phyloP scores from a whole-genome alignment of 2,329 filamentous ascomycete species.

The Stagonosporopsis chrysanthemi region DNA sequence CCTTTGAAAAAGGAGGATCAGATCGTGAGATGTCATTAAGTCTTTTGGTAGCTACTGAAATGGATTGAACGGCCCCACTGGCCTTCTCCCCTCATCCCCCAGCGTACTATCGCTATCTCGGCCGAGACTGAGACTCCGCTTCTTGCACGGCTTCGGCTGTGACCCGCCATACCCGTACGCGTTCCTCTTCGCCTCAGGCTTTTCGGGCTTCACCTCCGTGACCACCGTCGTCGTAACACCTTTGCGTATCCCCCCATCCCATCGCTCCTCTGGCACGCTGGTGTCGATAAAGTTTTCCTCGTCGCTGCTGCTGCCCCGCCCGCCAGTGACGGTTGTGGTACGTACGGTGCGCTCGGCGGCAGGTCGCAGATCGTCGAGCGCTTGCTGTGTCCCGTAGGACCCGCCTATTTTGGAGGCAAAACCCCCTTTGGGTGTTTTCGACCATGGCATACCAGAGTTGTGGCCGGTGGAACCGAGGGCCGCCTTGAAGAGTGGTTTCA shows the following conservation, averaged over 20 bases:
- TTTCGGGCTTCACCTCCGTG: slow-evolving; percentile 15
- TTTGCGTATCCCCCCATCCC: slow-evolving; percentile 21
- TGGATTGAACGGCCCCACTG: slow-evolving; percentile 15
- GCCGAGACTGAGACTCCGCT: slow-evolving; percentile 23
- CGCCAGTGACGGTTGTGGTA: slow-evolving; percentile 33
- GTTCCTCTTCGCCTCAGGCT: not conserved
- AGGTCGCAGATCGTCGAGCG: slow-evolving; percentile 28
- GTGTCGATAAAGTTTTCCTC: slow-evolving; percentile 30
- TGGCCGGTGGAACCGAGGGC: slow-evolving; percentile 22
- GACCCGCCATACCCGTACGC: not conserved
- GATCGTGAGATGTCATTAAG: slow-evolving; percentile 1
- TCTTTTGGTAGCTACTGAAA: slow-evolving; percentile 10
- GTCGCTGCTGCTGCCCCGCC: slow-evolving; percentile 32
- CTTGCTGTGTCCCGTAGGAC: slow-evolving; percentile 21
- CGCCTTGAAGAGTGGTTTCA: slow-evolving; percentile 36
- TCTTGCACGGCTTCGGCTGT: slow-evolving; percentile 1
- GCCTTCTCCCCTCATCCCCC: slow-evolving; percentile 14
- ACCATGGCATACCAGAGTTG: slow-evolving; percentile 28
- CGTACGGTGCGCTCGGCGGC: slow-evolving; percentile 26
- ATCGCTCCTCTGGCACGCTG: slow-evolving; percentile 21
- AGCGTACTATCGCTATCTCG: slow-evolving; percentile 22
- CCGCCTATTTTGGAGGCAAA: slow-evolving; percentile 9
- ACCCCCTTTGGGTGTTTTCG: slow-evolving; percentile 19
- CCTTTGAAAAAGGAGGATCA: not conserved
- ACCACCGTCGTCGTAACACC: slow-evolving; percentile 32